A percentile compares a stretch with the other conserved stretches of the same genome.
These are phyloP conservation scores for Cytospora chrysosperma DNA, from an alignment of 2,329 filamentous ascomycete species.

Conservation along the genomic window DNA sequence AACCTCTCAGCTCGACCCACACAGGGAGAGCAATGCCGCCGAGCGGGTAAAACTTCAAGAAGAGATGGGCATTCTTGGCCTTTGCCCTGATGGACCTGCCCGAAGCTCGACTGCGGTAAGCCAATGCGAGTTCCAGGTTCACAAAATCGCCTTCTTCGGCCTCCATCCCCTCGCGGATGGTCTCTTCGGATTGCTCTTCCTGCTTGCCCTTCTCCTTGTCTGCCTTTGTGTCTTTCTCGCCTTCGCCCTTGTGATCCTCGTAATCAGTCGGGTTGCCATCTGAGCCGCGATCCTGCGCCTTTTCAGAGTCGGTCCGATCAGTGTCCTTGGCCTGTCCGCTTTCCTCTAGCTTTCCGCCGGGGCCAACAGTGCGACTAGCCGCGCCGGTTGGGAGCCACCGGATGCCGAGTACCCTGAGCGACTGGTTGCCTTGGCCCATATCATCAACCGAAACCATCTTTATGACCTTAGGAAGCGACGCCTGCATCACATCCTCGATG, in stretches of 20 bases:
- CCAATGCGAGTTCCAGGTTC: constrained; percentile 73
- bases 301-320: constrained; percentile 50
- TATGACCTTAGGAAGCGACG: constrained; percentile 65
- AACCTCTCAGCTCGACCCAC: constrained; percentile 72
- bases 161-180: constrained; percentile 61
- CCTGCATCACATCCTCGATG: constrained; percentile 79
- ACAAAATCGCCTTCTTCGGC: constrained; percentile 77
- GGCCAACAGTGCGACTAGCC: constrained; percentile 59
- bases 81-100: constrained; percentile 60
- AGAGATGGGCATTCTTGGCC: constrained; percentile 71
- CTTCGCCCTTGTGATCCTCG: constrained; percentile 32
- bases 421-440: constrained; percentile 71
- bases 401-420: constrained; percentile 67
- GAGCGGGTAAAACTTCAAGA: constrained; percentile 67
- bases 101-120: constrained; percentile 65
- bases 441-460: constrained; percentile 76
- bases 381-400: constrained; percentile 72
- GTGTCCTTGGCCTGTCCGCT: constrained; percentile 36
- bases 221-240: constrained; percentile 34
- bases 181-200: constrained; percentile 39
- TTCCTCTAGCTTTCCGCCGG: constrained; percentile 56
- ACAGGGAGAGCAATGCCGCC: constrained; percentile 57
- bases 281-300: constrained; percentile 29
- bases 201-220: constrained; percentile 36
- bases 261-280: constrained; percentile 35